These are phyloP conservation scores for Lizonia empirigonia DNA, from an alignment of 2,329 filamentous ascomycete genomes.

Conservation along the genomic window DNA sequence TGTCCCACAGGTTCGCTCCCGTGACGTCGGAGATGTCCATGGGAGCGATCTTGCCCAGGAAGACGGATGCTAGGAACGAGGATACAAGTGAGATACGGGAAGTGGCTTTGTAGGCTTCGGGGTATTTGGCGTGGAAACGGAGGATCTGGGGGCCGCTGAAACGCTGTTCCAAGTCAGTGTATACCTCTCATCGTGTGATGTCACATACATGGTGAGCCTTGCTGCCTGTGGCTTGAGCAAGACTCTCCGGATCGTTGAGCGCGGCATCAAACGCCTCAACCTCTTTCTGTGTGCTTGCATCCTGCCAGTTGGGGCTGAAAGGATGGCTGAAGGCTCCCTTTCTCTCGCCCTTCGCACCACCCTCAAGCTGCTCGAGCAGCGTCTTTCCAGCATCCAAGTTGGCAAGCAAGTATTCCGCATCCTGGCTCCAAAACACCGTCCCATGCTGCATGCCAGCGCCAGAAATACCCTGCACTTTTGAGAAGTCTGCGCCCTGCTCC, in stretches of 20 bases:
- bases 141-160: slow-evolving; percentile 98
- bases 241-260: slow-evolving; percentile 67
- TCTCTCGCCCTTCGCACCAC: slow-evolving; percentile 43
- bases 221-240: slow-evolving; percentile 85
- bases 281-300: slow-evolving; percentile 90
- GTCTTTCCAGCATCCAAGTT: slow-evolving; percentile 64
- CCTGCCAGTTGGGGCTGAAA: slow-evolving; percentile 96
- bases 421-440: slow-evolving; percentile 86
- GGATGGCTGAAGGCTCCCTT: slow-evolving; percentile 76
- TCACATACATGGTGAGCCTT: slow-evolving; percentile 85
- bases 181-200: background rate
- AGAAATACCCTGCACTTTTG: slow-evolving; percentile 78
- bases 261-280: slow-evolving; percentile 84
- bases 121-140: slow-evolving; percentile 79
- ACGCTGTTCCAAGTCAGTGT: slow-evolving; percentile 60
- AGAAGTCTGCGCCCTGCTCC: slow-evolving; percentile 72
- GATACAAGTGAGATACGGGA: slow-evolving; percentile 90
- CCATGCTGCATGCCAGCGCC: slow-evolving; percentile 97
- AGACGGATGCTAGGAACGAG: slow-evolving; percentile 89
- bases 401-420: slow-evolving; percentile 69
- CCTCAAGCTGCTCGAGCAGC: slow-evolving; percentile 73
- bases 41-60: slow-evolving; percentile 83
- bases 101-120: slow-evolving; percentile 79
- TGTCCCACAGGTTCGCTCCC: slow-evolving; percentile 97
- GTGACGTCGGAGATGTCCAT: slow-evolving; percentile 94